These are phyloP conservation scores for Solanum virginianum DNA, from an alignment of 257 asterid genomes.

Conservation along the genomic window DNA sequence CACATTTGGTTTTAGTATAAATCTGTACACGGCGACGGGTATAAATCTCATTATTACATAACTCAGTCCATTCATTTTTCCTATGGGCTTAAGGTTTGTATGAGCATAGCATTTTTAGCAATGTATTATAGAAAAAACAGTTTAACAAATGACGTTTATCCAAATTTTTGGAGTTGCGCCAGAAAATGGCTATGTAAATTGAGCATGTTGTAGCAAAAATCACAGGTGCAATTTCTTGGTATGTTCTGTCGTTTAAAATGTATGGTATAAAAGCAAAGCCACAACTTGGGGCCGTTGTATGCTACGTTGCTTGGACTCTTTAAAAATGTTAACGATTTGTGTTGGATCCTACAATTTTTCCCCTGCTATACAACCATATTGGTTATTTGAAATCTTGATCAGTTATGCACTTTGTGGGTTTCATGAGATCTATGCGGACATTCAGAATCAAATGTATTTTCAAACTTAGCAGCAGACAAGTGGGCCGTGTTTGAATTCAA, in stretches of 20 bases:
- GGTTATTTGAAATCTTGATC: not conserved
- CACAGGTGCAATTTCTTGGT: not conserved
- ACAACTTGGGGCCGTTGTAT: not conserved
- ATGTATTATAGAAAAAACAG: conserved; percentile 26
- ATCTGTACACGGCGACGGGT: conserved; percentile 11
- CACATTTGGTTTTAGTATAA: conserved; percentile 1
- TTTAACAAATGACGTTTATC: conserved; percentile 4
- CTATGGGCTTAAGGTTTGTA: conserved; percentile 49
- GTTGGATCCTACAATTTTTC: no score
- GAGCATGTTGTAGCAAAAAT: conserved; percentile 5
- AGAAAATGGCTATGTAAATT: conserved; percentile 17
- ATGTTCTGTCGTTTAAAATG: not conserved
- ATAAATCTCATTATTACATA: conserved; percentile 21
- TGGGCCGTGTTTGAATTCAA: not conserved
- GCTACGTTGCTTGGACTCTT: no score
- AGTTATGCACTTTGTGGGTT: not conserved
- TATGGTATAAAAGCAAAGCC: not conserved
- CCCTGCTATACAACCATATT: not conserved
- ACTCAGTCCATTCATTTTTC: conserved; percentile 52
- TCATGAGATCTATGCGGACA: not conserved
- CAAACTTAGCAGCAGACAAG: not conserved
- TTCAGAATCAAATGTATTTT: not conserved
- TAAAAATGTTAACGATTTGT: no score
- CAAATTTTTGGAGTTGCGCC: conserved; percentile 9
- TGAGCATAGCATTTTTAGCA: conserved; percentile 24